Evolutionary conservation across 805 yeast genomes (phyloP).

Genomic region (Phaffomyces thermotolerans): DNA sequence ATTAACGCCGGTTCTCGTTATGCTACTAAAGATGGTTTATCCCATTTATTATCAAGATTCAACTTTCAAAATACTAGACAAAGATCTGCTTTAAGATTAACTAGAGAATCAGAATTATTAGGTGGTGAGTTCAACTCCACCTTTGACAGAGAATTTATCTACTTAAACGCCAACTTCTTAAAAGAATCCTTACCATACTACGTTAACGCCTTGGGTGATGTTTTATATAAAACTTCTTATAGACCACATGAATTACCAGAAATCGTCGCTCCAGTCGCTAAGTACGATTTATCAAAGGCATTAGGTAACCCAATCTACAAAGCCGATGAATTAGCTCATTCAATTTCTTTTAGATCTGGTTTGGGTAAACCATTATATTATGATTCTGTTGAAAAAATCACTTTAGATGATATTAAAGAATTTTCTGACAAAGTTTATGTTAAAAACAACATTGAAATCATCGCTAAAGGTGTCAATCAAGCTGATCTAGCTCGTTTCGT

Average conservation of each 20-base stretch:
- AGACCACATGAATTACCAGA: conserved; percentile 81
- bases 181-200: conserved; percentile 87
- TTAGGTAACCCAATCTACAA: conserved; percentile 42
- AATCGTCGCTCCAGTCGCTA: conserved; percentile 72
- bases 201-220: conserved; percentile 77
- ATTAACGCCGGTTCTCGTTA: conserved; percentile 84
- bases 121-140: conserved; percentile 72
- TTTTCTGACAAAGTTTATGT: conserved; percentile 66
- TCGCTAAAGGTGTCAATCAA: conserved; percentile 67
- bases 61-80: conserved; percentile 74
- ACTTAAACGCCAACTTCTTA: conserved; percentile 75
- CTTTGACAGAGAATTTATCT: conserved; percentile 79
- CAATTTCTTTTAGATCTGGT: conserved; percentile 77
- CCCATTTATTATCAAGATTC: conserved; percentile 80
- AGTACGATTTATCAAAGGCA: conserved; percentile 52
- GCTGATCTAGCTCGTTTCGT: conserved; percentile 65
- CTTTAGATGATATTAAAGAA: conserved; percentile 56
- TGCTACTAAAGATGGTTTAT: conserved; percentile 63
- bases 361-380: conserved; percentile 78
- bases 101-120: conserved; percentile 89
- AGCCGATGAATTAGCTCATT: conserved; percentile 75
- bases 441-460: conserved; percentile 61
- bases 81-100: conserved; percentile 85
- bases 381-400: conserved; percentile 52
- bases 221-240: conserved; percentile 61